Conservation (phyloP, 1,284 basidiomycete genomes). For the Microbotryum saponariae region DNA sequence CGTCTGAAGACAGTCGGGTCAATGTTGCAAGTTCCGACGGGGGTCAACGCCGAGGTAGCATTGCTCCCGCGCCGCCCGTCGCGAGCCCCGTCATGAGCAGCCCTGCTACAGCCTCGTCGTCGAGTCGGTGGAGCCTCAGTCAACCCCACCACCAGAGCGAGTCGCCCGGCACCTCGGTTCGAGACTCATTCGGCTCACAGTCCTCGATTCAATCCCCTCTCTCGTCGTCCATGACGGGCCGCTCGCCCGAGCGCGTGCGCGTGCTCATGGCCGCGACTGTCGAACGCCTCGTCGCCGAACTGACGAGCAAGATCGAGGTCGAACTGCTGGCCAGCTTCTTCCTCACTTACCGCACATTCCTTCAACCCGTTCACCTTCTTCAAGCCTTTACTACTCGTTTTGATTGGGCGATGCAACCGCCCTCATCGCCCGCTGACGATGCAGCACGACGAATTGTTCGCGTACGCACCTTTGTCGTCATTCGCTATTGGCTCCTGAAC, state of each 20-base stretch:
- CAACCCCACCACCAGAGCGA: background rate
- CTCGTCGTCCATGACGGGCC: background rate
- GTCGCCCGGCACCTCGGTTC: slow-evolving; percentile 21
- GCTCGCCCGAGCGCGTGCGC: too few relatives aligned
- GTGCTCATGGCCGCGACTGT: slow-evolving; percentile 70
- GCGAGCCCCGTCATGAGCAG: slow-evolving; percentile 41
- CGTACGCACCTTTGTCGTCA: slow-evolving; percentile 74
- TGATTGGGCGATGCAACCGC: slow-evolving; percentile 61
- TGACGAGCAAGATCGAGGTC: slow-evolving; percentile 73
- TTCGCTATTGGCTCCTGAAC: slow-evolving; percentile 75
- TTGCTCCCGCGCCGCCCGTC: background rate
- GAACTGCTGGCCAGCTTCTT: slow-evolving; percentile 73
- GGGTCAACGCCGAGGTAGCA: background rate
- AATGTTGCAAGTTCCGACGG: background rate
- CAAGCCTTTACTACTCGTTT: slow-evolving; percentile 72
- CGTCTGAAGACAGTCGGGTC: background rate
- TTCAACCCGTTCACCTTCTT: slow-evolving; percentile 64
- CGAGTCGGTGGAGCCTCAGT: slow-evolving; percentile 13
- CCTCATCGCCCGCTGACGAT: slow-evolving; percentile 41
- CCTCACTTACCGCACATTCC: slow-evolving; percentile 74
- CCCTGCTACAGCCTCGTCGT: slow-evolving; percentile 9
- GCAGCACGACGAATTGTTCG: slow-evolving; percentile 64
- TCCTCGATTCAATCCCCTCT: background rate
- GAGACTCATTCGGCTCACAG: slow-evolving; percentile 18
- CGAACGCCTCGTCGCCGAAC: slow-evolving; percentile 79